Evolutionary conservation across 2,329 filamentous ascomycete genomes (phyloP).

Genomic region (Teratosphaeria viscida): DNA sequence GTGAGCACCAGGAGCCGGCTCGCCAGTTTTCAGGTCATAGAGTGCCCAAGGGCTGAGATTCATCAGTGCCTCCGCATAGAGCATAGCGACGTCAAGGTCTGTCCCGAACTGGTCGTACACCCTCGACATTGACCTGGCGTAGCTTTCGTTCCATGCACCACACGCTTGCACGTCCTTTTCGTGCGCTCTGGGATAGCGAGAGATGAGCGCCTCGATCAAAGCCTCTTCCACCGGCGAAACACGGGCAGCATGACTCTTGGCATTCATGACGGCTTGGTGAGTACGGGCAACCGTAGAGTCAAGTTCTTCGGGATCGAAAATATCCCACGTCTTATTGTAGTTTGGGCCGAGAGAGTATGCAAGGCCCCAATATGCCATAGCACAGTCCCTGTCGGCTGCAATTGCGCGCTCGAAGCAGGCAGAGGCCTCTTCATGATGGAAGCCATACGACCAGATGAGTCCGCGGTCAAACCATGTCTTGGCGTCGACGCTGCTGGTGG

Average conservation of each 20-base stretch:
- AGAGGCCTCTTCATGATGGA: slow-evolving; percentile 64
- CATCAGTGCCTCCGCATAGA: slow-evolving; percentile 57
- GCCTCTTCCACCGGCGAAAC: slow-evolving; percentile 47
- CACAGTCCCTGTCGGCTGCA: slow-evolving; percentile 42
- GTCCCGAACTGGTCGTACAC: slow-evolving; percentile 44
- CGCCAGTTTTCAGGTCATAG: slow-evolving; percentile 51
- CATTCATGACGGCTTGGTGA: slow-evolving; percentile 36
- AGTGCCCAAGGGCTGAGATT: slow-evolving; percentile 55
- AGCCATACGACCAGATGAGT: slow-evolving; percentile 62
- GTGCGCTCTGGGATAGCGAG: slow-evolving; percentile 44
- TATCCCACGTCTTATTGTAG: slow-evolving; percentile 68
- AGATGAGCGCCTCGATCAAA: slow-evolving; percentile 52
- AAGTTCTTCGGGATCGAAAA: slow-evolving; percentile 55
- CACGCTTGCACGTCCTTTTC: slow-evolving; percentile 43
- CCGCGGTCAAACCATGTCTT: slow-evolving; percentile 63
- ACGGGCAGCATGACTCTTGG: slow-evolving; percentile 25
- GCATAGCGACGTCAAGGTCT: slow-evolving; percentile 52
- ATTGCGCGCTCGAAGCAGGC: slow-evolving; percentile 55
- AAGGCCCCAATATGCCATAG: slow-evolving; percentile 60
- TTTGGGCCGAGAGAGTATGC: slow-evolving; percentile 66
- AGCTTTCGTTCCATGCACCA: slow-evolving; percentile 46
- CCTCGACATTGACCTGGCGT: slow-evolving; percentile 50
- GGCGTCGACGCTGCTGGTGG: slow-evolving; percentile 40
- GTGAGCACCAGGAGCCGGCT: slow-evolving; percentile 44
- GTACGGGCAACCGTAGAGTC: slow-evolving; percentile 40